Conservation (phyloP, 1,284 basidiomycete species). For the Cryptococcus wingfieldii region DNA sequence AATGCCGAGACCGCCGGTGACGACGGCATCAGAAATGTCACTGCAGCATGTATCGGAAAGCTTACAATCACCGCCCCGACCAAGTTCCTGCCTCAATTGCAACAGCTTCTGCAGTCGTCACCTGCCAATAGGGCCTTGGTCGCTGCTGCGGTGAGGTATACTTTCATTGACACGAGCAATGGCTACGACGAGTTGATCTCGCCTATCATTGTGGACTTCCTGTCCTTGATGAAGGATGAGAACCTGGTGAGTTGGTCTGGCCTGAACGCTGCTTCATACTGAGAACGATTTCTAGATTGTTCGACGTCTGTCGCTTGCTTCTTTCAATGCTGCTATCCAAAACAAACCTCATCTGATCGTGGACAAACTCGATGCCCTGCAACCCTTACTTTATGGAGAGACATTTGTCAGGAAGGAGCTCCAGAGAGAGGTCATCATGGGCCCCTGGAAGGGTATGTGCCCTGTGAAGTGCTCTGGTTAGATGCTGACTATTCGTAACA, state of each 20-base stretch:
- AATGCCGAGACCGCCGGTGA: conserved; percentile 57
- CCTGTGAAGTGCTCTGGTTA: neutral
- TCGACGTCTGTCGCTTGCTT: conserved; percentile 76
- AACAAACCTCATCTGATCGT: conserved; percentile 88
- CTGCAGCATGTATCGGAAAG: conserved; percentile 93
- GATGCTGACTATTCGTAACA: conserved; percentile 9
- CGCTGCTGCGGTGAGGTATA: conserved; percentile 89
- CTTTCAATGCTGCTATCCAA: conserved; percentile 88
- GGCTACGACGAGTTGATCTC: conserved; percentile 84
- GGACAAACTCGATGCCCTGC: conserved; percentile 69
- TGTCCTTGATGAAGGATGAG: conserved; percentile 76
- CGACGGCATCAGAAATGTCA: conserved; percentile 88
- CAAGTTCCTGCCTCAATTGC: conserved; percentile 85
- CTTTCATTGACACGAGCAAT: conserved; percentile 79
- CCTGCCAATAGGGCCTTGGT: conserved; percentile 76
- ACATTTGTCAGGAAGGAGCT: conserved; percentile 75
- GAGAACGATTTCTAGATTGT: conserved; percentile 60
- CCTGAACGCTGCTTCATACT: neutral
- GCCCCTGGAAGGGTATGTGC: conserved; percentile 78
- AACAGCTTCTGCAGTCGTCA: conserved; percentile 49
- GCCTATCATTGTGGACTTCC: conserved; percentile 81
- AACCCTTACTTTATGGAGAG: conserved; percentile 82
- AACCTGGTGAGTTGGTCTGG: conserved; percentile 63
- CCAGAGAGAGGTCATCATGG: conserved; percentile 92
- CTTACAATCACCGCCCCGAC: conserved; percentile 84